Base-by-base conservation (phyloP, 805 yeast species). In the Starmerella ratchasimensis region DNA sequence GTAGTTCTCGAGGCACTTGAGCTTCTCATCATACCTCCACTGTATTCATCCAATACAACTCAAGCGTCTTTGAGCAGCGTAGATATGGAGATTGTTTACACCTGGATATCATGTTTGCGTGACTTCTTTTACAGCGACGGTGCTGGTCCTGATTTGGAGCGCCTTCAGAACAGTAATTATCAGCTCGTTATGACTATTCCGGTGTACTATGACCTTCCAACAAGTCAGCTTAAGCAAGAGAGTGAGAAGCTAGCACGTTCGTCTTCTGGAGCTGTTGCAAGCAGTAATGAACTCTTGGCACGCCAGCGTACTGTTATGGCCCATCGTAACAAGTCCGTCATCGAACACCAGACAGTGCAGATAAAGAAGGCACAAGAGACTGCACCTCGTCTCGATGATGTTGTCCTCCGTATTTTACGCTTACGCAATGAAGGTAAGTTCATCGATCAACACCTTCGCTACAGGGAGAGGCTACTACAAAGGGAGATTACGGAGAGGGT, bases 111-210 rank as follows among this genome's bases (percentile, higher is more conserved):
- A 33, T 56, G 79, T n/a, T 69, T 82, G 37, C 55, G 69, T 33
- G 86, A 75, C 41, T 82, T 81, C 53, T 82, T 83, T 59, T 73
- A 82, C 54, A 75, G 80, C 50, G 75, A 70, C 31, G 93, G 93
- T 0, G 76, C 76, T 24, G 94, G 94, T 0, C 90, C 90, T 0
- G 69, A 82, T 1, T 47, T 80, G 22, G 72, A 69, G 43, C 70
- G 69, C 6, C 59, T 82, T 49, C 75, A 74, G 43, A 70, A 71
- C 40, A 69, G 66, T 22, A 67, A 69, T 25, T 82, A 78, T 52
- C 81, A 79, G 54, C 68, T 72, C 28, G 55, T 81, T 18, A 57
- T 77, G 43, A 56, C 76, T 20, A 63, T 80, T 7, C 80, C 83
- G 2, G 72, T 68, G 1, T 72, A 71, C 50, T 80, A 80, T 50